A percentile compares a stretch with the other conserved stretches of the same genome.
Conservation (phyloP, 257 asterid species). For the Solanum corneliomulleri region DNA sequence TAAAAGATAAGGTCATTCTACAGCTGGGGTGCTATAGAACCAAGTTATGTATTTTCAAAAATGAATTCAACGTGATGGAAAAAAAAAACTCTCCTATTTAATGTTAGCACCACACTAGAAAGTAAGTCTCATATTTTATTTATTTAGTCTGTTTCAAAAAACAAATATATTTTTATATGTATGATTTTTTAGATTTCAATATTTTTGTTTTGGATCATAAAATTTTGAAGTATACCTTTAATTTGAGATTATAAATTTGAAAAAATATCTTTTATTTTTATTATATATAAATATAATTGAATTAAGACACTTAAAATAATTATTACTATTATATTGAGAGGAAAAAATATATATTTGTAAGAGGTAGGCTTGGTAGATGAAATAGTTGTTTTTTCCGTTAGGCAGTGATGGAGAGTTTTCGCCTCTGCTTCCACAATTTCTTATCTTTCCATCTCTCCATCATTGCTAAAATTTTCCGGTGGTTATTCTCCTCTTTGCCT, state of each 20-base stretch:
- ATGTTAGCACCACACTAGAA: not conserved
- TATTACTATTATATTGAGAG: not conserved
- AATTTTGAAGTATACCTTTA: no score
- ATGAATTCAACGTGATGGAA: not conserved
- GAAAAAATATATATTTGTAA: not conserved
- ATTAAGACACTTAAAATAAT: no score
- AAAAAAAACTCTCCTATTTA: not conserved
- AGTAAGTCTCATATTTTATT: no score
- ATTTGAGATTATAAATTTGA: not conserved
- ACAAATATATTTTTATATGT: no score
- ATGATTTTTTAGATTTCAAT: not conserved
- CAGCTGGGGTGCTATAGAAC: not conserved
- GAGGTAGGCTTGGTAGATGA: not conserved
- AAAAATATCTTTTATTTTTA: no score
- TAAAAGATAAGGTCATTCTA: not conserved
- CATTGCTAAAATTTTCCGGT: slow-evolving; percentile 11
- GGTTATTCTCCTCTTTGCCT: slow-evolving; percentile 15
- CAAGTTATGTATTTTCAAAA: not conserved
- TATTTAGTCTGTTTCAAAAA: not conserved
- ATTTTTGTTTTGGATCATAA: not conserved
- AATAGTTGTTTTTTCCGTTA: not conserved
- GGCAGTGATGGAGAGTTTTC: slow-evolving; percentile 28
- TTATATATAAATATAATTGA: no score
- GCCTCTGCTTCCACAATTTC: slow-evolving; percentile 15
- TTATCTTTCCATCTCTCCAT: slow-evolving; percentile 25